Percentiles rank a stretch among this genome's conserved stretches.
These are phyloP conservation scores for Backusella luteola DNA, from an alignment of 192 early-diverging fungal species.

Conservation along the genomic window DNA sequence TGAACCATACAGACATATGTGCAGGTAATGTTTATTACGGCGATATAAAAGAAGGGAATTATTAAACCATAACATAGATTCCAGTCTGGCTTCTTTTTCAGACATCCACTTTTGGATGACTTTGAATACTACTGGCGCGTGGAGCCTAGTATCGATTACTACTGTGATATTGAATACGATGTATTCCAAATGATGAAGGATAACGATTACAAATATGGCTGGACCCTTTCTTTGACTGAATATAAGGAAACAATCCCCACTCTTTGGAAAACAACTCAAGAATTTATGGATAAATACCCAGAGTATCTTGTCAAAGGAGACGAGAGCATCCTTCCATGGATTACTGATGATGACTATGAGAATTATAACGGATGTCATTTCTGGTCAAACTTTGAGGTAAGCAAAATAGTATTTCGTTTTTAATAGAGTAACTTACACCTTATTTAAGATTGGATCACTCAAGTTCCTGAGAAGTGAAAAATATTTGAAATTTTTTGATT, in stretches of 20 bases:
- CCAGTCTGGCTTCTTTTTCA: slow-evolving; percentile 75
- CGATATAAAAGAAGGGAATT: background rate
- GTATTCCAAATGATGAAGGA: slow-evolving; percentile 71
- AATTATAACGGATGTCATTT: slow-evolving; percentile 73
- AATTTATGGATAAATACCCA: slow-evolving; percentile 51
- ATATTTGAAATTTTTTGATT: slow-evolving; percentile 58
- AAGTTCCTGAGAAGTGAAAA: slow-evolving; percentile 50
- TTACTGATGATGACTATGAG: slow-evolving; percentile 47
- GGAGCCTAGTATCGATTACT: slow-evolving; percentile 72
- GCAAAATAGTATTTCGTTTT: slow-evolving; percentile 57
- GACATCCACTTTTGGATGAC: slow-evolving; percentile 62
- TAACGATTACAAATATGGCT: slow-evolving; percentile 67
- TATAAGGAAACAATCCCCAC: slow-evolving; percentile 56
- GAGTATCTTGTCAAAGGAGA: slow-evolving; percentile 31
- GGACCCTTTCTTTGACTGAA: slow-evolving; percentile 64
- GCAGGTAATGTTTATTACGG: slow-evolving; percentile 43
- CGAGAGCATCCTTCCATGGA: slow-evolving; percentile 38
- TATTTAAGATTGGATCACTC: slow-evolving; percentile 53
- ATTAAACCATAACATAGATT: slow-evolving; percentile 36
- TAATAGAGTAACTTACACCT: background rate
- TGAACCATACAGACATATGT: slow-evolving; percentile 74
- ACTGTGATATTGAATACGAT: slow-evolving; percentile 73
- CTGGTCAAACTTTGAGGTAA: slow-evolving; percentile 73
- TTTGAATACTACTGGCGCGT: slow-evolving; percentile 83
- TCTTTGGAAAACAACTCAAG: slow-evolving; percentile 56